Evolutionary conservation across 2,329 filamentous ascomycete genomes (phyloP), one percentile per base, ranked within the genome.

Genomic region (Sarocladiaceae sp.): DNA sequence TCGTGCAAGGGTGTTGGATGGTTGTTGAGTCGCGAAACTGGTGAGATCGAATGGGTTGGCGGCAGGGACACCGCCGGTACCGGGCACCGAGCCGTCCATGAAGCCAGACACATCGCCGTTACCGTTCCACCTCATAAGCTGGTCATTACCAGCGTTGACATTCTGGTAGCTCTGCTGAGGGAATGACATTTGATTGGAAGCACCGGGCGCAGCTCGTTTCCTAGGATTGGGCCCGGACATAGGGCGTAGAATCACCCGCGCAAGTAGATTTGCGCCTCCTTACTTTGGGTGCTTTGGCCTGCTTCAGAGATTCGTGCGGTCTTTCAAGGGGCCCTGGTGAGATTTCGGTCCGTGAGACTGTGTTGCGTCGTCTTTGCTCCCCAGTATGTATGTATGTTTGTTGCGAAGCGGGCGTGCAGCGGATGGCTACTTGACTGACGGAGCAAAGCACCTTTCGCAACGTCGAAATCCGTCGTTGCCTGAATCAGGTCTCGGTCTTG

Each of bases 191-290:
- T 77, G 66, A n/a, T 86, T 83, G 29, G 79, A 74, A 49, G 82
- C 69, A 59, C 83, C 85, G 46, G 86, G 83, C 37, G 86, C 85
- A 53, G 83, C 72, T 61, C 87, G 76, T 70, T 93, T 93, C 63
- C 85, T 67, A 16, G 74, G 61, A 50, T 76, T 77, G 35, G 68
- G 64, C 24, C 65, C 57, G 46, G 75, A 70, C 72, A 76, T 75
- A 12, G 27, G 29, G 46, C 52, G 45, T 46, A 48, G 50, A 45
- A 41, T 48, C 41, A 44, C 47, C 47, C 34, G 13, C 34, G 34
- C 34, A 39, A n/a, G 19, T 24, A 39, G 12, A n/a, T 5, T 13
- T 39, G 20, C 34, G 34, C 20, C 26, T 23, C 18, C 11, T 39
- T 21, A 24, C 11, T 6, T 23, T n/a, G n/a, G n/a, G 13, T 6